Percentiles rank a stretch among this genome's conserved stretches.
Evolutionary conservation across 495 filamentous ascomycete genomes (phyloP).

Genomic region (Hyaloscypha bicolor): DNA sequence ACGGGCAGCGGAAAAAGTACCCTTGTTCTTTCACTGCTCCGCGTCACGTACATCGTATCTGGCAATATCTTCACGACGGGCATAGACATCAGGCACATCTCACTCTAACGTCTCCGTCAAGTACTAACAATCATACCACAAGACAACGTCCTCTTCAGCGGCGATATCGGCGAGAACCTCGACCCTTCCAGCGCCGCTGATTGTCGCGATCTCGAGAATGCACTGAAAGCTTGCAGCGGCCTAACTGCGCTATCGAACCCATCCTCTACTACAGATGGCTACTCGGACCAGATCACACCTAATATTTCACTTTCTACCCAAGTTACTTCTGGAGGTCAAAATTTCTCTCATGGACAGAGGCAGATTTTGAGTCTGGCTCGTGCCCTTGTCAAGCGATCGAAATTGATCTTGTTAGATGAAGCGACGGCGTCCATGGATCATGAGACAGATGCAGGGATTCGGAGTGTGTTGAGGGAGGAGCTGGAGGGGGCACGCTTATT

Average conservation of each 20-base stretch:
- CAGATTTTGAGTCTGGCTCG: conserved; percentile 51
- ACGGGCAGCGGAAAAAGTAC: conserved; percentile 48
- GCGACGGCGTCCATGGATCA: conserved; percentile 51
- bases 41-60: conserved; percentile 42
- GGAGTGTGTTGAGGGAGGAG: conserved; percentile 40
- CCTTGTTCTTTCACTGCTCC: conserved; percentile 44
- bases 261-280: not conserved
- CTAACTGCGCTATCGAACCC: too few species aligned
- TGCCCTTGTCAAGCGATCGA: conserved; percentile 46
- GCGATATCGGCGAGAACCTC: conserved; percentile 35
- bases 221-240: not conserved
- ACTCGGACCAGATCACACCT: conserved; percentile 22
- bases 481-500: conserved; percentile 38
- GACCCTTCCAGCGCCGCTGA: conserved; percentile 51
- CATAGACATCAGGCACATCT: conserved; percentile 48
- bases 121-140: conserved; percentile 54
- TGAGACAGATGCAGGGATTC: conserved; percentile 48
- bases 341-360: conserved; percentile 46
- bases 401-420: conserved; percentile 52
- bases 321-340: conserved; percentile 33
- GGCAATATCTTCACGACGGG: conserved; percentile 50
- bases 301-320: too few species aligned
- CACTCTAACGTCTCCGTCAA: conserved; percentile 45
- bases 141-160: conserved; percentile 47
- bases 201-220: conserved; percentile 54